phyloP scores from a whole-genome alignment of 805 yeast species.

The Suhomyces xylopsoci region DNA sequence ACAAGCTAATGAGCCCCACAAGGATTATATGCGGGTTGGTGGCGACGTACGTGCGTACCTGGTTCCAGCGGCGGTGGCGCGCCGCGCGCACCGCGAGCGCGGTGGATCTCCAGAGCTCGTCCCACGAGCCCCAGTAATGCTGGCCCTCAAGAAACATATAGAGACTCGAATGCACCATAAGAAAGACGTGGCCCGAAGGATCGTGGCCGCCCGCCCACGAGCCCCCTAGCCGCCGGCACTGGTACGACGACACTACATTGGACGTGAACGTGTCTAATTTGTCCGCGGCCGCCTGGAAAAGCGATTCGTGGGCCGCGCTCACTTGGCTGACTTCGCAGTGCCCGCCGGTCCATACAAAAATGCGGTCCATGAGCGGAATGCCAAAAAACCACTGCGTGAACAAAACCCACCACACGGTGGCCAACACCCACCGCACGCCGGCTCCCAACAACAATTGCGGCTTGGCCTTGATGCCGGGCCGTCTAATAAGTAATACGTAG shows the following conservation, averaged over 20 bases:
- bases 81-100: not conserved
- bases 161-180: constrained; percentile 64
- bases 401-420: constrained; percentile 78
- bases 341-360: constrained; percentile 83
- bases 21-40: constrained; percentile 27
- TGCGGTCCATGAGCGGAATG: constrained; percentile 81
- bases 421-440: constrained; percentile 44
- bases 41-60: constrained; percentile 9
- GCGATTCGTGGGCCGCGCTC: constrained; percentile 1
- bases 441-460: constrained; percentile 13
- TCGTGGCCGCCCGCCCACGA: constrained; percentile 88
- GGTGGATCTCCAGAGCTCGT: constrained; percentile 10
- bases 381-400: constrained; percentile 90
- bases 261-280: not conserved
- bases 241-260: constrained; percentile 26
- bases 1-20: constrained; percentile 38
- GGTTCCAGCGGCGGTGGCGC: not conserved
- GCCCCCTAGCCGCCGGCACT: constrained; percentile 48
- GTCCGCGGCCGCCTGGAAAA: constrained; percentile 10
- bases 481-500: constrained; percentile 16
- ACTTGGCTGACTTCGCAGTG: constrained; percentile 43
- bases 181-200: constrained; percentile 90
- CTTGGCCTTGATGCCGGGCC: constrained; percentile 1
- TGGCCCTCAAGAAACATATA: constrained; percentile 64
- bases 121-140: constrained; percentile 35